Evolutionary conservation across 768 basidiomycete genomes (phyloP).

Genomic region (Phanerodontia chrysosporium): DNA sequence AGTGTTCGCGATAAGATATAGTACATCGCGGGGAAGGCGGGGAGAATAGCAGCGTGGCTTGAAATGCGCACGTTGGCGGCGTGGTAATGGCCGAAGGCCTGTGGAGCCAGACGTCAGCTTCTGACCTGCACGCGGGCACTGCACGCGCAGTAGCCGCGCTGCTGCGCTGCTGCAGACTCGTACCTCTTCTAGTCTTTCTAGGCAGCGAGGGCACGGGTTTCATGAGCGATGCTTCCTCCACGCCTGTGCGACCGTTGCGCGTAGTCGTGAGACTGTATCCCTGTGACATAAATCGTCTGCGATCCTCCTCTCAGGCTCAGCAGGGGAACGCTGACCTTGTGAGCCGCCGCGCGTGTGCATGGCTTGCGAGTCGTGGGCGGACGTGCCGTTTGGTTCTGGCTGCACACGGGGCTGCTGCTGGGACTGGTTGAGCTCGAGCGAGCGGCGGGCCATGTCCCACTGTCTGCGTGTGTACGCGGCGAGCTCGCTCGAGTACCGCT

Average conservation of each 20-base stretch:
- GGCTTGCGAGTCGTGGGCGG: constrained; percentile 7
- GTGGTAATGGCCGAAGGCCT: neutral
- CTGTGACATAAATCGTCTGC: constrained; percentile 13
- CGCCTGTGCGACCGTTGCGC: constrained; percentile 19
- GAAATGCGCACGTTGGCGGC: no score
- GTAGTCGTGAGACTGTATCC: constrained; percentile 25
- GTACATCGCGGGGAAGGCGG: no score
- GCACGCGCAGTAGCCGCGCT: no score
- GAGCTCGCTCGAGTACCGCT: constrained; percentile 33
- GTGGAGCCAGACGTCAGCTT: neutral
- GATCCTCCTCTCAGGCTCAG: neutral
- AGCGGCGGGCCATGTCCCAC: constrained; percentile 29
- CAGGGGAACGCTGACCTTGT: constrained; percentile 17
- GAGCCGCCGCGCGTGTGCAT: neutral
- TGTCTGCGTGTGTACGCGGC: constrained; percentile 37
- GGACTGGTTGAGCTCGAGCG: constrained; percentile 15
- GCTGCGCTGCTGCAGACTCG: no score
- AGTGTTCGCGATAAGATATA: no score
- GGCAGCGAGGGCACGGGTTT: constrained; percentile 14
- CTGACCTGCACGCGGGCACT: neutral
- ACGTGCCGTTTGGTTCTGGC: neutral
- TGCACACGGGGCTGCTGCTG: constrained; percentile 6
- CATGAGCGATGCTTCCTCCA: constrained; percentile 11
- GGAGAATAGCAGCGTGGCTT: no score
- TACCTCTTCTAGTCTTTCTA: neutral